Conservation (phyloP, 495 filamentous ascomycete genomes). For the Cladorrhinum samala region DNA sequence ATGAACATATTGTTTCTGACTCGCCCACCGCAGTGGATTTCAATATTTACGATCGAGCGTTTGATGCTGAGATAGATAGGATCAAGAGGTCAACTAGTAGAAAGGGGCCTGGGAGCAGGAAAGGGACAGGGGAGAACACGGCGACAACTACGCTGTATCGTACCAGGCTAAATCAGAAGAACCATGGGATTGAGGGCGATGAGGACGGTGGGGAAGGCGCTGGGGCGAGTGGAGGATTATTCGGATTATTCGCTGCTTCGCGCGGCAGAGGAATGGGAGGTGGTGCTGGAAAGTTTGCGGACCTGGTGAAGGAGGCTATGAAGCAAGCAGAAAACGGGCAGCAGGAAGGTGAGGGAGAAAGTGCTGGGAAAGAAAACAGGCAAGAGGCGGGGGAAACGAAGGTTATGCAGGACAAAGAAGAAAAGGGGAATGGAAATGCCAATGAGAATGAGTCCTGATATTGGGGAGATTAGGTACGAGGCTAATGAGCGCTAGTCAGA, state of each 20-base stretch:
- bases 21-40: constrained; percentile 74
- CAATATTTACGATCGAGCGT: constrained; percentile 83
- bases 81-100: constrained; percentile 42
- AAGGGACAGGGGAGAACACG: not conserved
- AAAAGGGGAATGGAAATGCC: not conserved
- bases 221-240: too few species aligned
- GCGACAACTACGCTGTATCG: constrained; percentile 3
- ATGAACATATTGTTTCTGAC: constrained; percentile 58
- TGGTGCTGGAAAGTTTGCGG: constrained; percentile 11
- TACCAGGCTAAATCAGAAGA: constrained; percentile 8
- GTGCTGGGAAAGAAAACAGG: not conserved
- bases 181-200: not conserved
- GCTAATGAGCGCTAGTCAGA: too few species aligned
- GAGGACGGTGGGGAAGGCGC: not conserved
- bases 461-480: too few species aligned
- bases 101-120: not conserved
- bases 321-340: not conserved
- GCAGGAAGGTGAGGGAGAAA: not conserved
- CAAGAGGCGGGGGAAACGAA: too few species aligned
- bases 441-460: too few species aligned
- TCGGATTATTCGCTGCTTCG: too few species aligned
- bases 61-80: constrained; percentile 70
- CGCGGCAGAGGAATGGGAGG: not conserved
- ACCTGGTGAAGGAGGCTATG: constrained; percentile 15
- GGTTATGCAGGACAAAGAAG: not conserved